phyloP scores from a whole-genome alignment of 441 rosid genomes.

The Erysimum cheiri region DNA sequence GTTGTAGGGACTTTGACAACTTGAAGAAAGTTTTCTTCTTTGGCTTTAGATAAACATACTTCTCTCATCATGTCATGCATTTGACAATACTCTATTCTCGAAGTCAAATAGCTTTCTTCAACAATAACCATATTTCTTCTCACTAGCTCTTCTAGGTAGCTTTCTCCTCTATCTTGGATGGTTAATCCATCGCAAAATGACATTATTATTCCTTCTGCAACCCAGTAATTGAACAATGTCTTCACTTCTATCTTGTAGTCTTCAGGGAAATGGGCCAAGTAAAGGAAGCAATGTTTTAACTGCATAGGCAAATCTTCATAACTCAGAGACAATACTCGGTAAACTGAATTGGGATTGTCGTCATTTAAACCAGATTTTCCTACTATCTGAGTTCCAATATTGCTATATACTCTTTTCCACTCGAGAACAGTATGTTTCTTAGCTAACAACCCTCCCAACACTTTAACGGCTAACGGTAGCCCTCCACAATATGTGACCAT shows the following conservation, averaged over 20 bases:
- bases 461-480: neutral
- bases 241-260: neutral
- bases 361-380: neutral
- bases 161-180: neutral
- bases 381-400: neutral
- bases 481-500: neutral
- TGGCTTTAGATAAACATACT: conserved; percentile 5
- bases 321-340: neutral
- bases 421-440: neutral
- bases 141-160: conserved; percentile 1
- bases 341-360: neutral
- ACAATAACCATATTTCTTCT: neutral
- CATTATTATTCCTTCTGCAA: neutral
- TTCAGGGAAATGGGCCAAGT: neutral
- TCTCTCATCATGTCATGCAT: conserved; percentile 9
- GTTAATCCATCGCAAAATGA: neutral
- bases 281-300: conserved; percentile 1
- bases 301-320: conserved; percentile 2
- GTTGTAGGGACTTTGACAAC: neutral
- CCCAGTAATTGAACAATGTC: neutral
- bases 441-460: neutral
- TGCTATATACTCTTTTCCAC: neutral
- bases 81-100: neutral
- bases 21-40: neutral
- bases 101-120: neutral